phyloP scores from a whole-genome alignment of 345 rosid species.

The Salix udensis region DNA sequence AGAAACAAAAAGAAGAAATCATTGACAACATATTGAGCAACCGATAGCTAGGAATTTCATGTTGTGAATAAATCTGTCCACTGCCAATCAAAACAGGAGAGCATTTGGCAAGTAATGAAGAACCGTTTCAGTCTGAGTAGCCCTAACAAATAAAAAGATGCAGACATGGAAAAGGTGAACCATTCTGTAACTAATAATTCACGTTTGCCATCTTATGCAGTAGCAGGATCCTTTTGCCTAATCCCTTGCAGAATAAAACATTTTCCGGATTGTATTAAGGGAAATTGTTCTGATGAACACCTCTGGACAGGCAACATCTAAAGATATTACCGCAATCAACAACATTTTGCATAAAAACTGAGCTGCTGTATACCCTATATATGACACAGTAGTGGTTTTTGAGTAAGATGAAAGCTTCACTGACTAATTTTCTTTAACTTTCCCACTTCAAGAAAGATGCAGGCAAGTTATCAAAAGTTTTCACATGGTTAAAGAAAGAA shows the following conservation, averaged over 20 bases:
- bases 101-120: neutral
- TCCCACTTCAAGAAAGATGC: neutral
- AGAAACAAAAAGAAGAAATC: neutral
- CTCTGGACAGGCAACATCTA: neutral
- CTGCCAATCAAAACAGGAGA: neutral
- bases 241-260: neutral
- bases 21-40: neutral
- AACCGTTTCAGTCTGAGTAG: too few relatives aligned
- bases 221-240: neutral
- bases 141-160: too few relatives aligned
- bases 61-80: neutral
- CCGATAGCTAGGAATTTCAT: neutral
- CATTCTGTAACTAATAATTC: neutral
- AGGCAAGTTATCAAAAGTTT: neutral
- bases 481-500: too few relatives aligned
- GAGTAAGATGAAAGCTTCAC: too few relatives aligned
- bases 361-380: too few relatives aligned
- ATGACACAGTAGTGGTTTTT: too few relatives aligned
- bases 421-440: neutral
- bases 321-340: neutral
- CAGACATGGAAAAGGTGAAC: too few relatives aligned
- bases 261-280: neutral
- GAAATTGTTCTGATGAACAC: neutral
- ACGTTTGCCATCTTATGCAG: too few relatives aligned
- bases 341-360: neutral